Percentiles rank a stretch among this genome's conserved stretches.
phyloP scores from a whole-genome alignment of 2,329 filamentous ascomycete genomes.

The Lachnellula subtilissima region DNA sequence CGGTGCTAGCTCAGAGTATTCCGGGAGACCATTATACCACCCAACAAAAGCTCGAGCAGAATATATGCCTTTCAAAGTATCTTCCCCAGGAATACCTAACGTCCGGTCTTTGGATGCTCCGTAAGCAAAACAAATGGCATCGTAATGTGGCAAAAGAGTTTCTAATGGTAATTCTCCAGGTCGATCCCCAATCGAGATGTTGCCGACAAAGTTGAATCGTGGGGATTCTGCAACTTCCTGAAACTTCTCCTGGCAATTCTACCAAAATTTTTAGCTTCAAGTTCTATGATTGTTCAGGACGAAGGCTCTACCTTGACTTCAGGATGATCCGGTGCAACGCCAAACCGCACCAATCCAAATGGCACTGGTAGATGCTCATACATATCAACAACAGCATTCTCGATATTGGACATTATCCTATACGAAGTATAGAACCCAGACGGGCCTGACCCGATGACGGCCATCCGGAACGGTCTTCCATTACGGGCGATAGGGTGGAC shows the following conservation, averaged over 20 bases:
- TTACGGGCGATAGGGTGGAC: conserved; percentile 21
- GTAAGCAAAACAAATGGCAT: conserved; percentile 89
- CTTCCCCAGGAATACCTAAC: conserved; percentile 76
- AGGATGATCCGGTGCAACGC: conserved; percentile 96
- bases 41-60: conserved; percentile 92
- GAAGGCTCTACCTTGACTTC: conserved; percentile 74
- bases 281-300: not conserved
- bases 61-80: conserved; percentile 65
- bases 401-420: conserved; percentile 71
- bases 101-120: conserved; percentile 80
- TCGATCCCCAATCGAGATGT: conserved; percentile 67
- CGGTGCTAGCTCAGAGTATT: conserved; percentile 68
- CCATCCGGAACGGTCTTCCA: conserved; percentile 64
- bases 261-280: conserved; percentile 9
- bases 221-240: conserved; percentile 78
- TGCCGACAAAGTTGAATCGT: conserved; percentile 86
- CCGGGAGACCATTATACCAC: conserved; percentile 96
- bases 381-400: conserved; percentile 79
- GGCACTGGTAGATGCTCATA: conserved; percentile 91
- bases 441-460: conserved; percentile 87
- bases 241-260: conserved; percentile 96
- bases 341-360: conserved; percentile 86
- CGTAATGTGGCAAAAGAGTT: conserved; percentile 73
- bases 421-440: conserved; percentile 95
- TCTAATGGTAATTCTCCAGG: conserved; percentile 57